phyloP scores from a whole-genome alignment of 805 yeast genomes.

The Starmerella sp. region DNA sequence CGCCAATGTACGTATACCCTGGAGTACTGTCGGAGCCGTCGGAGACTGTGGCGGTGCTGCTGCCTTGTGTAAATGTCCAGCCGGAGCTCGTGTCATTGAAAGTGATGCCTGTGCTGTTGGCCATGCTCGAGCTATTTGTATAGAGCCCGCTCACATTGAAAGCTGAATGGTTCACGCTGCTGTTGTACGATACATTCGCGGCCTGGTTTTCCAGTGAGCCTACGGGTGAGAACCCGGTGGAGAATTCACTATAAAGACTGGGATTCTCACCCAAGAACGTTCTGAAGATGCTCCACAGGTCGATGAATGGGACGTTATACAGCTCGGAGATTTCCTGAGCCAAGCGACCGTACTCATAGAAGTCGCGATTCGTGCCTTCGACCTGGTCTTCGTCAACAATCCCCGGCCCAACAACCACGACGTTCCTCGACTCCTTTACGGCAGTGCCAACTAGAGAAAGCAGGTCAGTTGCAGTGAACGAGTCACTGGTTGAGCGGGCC shows the following conservation, averaged over 20 bases:
- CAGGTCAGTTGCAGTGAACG: conserved; percentile 26
- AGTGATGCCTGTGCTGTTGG: background rate
- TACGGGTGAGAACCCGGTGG: too few relatives aligned
- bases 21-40: background rate
- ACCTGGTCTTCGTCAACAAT: conserved; percentile 6
- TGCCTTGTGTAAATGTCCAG: too few relatives aligned
- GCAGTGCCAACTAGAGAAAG: conserved; percentile 33
- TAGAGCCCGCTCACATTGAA: background rate
- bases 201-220: background rate
- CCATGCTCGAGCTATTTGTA: background rate
- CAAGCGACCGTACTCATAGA: conserved; percentile 39
- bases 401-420: conserved; percentile 9
- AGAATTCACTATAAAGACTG: background rate
- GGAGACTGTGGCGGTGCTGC: background rate
- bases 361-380: conserved; percentile 4
- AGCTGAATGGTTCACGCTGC: background rate
- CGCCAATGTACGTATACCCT: conserved; percentile 4
- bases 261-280: conserved; percentile 33
- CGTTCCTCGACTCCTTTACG: background rate
- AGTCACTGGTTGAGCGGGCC: conserved; percentile 8
- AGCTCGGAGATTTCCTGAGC: conserved; percentile 38
- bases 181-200: background rate
- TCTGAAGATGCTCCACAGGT: conserved; percentile 40
- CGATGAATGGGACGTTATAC: conserved; percentile 44
- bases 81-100: background rate